Conservation (phyloP, 441 rosid genomes). For the Croton setiger region DNA sequence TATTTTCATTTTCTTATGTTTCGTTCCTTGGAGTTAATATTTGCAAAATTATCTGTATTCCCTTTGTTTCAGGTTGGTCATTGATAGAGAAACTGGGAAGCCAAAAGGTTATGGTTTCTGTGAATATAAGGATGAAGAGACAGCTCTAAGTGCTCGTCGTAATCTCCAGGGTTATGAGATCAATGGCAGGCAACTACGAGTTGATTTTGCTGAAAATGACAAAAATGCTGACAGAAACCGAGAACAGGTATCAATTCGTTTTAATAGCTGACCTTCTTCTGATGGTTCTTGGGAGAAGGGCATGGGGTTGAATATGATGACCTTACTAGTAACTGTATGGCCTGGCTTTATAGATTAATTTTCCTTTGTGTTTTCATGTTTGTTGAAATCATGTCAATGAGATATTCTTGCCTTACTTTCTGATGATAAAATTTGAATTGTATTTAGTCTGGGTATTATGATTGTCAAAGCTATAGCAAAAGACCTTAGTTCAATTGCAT, state of each 20-base stretch:
- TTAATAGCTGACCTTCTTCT: not conserved
- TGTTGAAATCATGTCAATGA: not conserved
- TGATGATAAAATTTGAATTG: not conserved
- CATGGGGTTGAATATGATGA: not conserved
- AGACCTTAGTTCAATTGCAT: not conserved
- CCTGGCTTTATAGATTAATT: not conserved
- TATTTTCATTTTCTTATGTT: not conserved
- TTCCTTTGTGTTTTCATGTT: not conserved
- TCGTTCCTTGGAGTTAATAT: not conserved
- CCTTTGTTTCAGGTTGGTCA: slow-evolving; percentile 67
- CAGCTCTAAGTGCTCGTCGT: slow-evolving; percentile 96
- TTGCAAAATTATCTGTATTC: slow-evolving; percentile 14
- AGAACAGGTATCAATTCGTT: slow-evolving; percentile 53
- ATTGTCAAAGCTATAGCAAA: not conserved
- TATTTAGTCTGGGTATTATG: not conserved
- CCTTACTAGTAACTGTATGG: not conserved
- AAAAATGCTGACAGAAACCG: slow-evolving; percentile 76
- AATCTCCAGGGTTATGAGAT: slow-evolving; percentile 94
- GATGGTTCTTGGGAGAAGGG: not conserved
- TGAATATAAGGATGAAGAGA: slow-evolving; percentile 97
- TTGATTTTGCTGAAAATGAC: slow-evolving; percentile 99
- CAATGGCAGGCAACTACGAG: slow-evolving; percentile 92
- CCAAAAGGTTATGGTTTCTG: slow-evolving; percentile 99
- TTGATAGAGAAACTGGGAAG: slow-evolving; percentile 96
- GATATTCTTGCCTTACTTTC: not conserved